Conservation (phyloP, 345 rosid species). For the Fremontodendron californicum region DNA sequence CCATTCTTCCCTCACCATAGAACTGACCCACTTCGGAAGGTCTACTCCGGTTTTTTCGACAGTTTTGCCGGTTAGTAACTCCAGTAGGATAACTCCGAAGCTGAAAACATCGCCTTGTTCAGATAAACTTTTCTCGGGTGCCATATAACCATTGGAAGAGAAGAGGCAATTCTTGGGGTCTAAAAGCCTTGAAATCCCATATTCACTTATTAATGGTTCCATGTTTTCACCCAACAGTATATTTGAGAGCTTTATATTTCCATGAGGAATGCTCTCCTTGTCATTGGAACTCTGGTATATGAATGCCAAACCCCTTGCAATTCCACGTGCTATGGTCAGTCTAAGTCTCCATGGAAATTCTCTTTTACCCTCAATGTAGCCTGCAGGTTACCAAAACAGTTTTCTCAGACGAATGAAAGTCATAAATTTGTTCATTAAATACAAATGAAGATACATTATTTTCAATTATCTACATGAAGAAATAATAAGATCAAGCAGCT, state of each 20-base stretch:
- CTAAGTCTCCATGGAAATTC: slow-evolving; percentile 53
- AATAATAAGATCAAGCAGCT: not conserved
- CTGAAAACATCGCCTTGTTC: slow-evolving; percentile 52
- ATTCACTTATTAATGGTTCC: slow-evolving; percentile 50
- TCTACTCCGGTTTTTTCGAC: slow-evolving; percentile 49
- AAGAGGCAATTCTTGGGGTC: not conserved
- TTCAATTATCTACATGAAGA: not conserved
- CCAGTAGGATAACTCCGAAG: slow-evolving; percentile 50
- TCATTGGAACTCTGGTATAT: slow-evolving; percentile 34
- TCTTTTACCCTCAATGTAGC: slow-evolving; percentile 41
- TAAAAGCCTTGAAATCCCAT: slow-evolving; percentile 31
- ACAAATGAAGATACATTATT: not conserved
- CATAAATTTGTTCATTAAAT: not conserved
- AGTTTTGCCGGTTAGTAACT: slow-evolving; percentile 49
- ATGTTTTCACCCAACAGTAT: slow-evolving; percentile 37
- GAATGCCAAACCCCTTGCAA: slow-evolving; percentile 48
- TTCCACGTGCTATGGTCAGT: slow-evolving; percentile 43
- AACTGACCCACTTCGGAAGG: slow-evolving; percentile 63
- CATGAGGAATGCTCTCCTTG: slow-evolving; percentile 39
- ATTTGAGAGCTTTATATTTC: slow-evolving; percentile 65
- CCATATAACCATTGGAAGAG: slow-evolving; percentile 33
- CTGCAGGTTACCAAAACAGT: slow-evolving; percentile 28
- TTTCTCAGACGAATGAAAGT: not conserved
- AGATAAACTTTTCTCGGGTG: slow-evolving; percentile 41
- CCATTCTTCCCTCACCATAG: slow-evolving; percentile 72